These are phyloP conservation scores for Oryza nivara DNA, from an alignment of 176 grass and related monocot genomes.

Conservation along the genomic window DNA sequence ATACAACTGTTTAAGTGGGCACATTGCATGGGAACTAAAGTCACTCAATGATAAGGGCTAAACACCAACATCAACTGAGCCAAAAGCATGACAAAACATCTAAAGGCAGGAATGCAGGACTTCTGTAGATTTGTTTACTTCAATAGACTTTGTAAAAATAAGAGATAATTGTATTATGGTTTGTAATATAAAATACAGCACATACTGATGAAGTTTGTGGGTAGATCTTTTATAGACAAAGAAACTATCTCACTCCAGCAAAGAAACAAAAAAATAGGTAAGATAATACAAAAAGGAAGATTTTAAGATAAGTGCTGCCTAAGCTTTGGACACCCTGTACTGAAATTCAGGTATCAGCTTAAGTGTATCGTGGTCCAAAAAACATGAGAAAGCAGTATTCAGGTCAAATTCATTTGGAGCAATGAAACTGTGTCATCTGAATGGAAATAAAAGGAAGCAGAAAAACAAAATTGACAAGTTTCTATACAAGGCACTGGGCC, in stretches of 20 bases:
- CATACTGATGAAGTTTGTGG: constrained; percentile 1
- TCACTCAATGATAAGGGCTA: constrained; percentile 7
- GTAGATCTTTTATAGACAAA: background rate
- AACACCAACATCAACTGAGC: background rate
- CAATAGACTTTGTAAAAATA: background rate
- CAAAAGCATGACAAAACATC: background rate
- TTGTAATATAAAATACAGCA: background rate
- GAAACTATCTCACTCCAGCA: background rate
- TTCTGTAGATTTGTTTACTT: background rate
- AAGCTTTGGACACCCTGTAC: constrained; percentile 13
- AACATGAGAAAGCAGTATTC: constrained; percentile 7
- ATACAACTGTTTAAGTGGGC: constrained; percentile 9
- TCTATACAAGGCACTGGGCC: background rate
- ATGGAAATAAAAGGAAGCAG: background rate
- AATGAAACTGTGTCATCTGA: background rate
- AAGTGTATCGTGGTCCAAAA: constrained; percentile 23
- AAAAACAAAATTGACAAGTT: background rate
- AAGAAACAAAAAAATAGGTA: constrained; percentile 7
- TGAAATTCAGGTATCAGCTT: background rate
- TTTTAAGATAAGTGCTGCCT: constrained; percentile 13
- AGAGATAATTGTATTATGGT: background rate
- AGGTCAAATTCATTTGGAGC: background rate
- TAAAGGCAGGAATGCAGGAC: background rate
- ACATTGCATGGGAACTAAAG: constrained; percentile 16
- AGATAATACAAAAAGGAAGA: background rate